Evolutionary conservation across 2,329 filamentous ascomycete species (phyloP).

Genomic region (Neofusicoccum umdonicola): DNA sequence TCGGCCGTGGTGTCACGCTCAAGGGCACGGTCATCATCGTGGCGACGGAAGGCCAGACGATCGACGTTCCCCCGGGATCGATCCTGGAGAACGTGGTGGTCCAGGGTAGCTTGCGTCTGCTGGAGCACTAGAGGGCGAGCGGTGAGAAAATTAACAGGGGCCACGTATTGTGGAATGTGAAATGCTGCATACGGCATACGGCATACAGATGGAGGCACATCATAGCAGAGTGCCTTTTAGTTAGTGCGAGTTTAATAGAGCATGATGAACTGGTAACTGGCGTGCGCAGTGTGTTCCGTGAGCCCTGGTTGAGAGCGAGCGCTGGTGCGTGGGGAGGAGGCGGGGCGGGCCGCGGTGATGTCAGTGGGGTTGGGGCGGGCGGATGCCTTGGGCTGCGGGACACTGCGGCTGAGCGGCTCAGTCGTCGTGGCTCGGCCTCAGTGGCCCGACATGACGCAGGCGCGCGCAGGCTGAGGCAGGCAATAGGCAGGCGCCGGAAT

Average conservation of each 20-base stretch:
- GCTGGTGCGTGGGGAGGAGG: background rate
- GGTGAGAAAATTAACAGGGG: background rate
- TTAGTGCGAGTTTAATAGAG: constrained; percentile 14
- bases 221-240: background rate
- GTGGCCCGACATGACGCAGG: constrained; percentile 8
- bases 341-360: constrained; percentile 13
- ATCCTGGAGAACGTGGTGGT: constrained; percentile 99
- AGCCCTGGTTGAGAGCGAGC: background rate
- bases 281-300: background rate
- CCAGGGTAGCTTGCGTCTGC: constrained; percentile 82
- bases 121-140: constrained; percentile 55
- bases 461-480: constrained; percentile 6
- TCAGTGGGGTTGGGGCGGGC: constrained; percentile 6
- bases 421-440: constrained; percentile 12
- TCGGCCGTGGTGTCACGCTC: constrained; percentile 89
- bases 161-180: background rate
- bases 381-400: constrained; percentile 6
- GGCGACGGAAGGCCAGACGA: constrained; percentile 94
- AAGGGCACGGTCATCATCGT: constrained; percentile 99
- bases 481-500: constrained; percentile 13
- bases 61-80: constrained; percentile 94
- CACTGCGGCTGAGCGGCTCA: constrained; percentile 12
- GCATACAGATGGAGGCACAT: constrained; percentile 2
- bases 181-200: constrained; percentile 4
- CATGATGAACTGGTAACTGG: background rate